phyloP scores from a whole-genome alignment of 352 stramenopile species.

The Phytopythium cucurbitacearum region DNA sequence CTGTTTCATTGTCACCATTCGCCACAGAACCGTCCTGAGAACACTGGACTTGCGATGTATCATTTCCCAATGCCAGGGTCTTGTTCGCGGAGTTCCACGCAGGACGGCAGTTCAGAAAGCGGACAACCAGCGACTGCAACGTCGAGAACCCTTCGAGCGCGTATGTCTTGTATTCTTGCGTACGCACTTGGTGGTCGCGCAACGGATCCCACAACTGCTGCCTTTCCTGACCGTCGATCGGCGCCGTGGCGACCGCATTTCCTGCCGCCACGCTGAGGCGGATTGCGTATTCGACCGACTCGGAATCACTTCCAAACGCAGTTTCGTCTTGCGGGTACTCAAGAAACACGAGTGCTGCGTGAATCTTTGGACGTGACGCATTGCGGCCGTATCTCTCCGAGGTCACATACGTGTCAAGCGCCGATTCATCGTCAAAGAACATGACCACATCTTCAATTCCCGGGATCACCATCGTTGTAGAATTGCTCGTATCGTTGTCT shows the following conservation, averaged over 20 bases:
- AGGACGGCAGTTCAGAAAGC: slow-evolving; percentile 36
- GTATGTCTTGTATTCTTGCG: slow-evolving; percentile 27
- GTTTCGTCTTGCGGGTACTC: slow-evolving; percentile 11
- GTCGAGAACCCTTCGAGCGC: slow-evolving; percentile 36
- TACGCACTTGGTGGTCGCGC: slow-evolving; percentile 9
- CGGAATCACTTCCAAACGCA: slow-evolving; percentile 15
- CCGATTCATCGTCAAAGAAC: slow-evolving; percentile 30
- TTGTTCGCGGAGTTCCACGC: slow-evolving; percentile 20
- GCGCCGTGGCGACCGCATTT: slow-evolving; percentile 10
- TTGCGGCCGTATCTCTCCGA: slow-evolving; percentile 25
- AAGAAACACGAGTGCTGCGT: slow-evolving; percentile 41
- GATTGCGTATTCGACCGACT: slow-evolving; percentile 31
- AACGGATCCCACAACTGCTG: slow-evolving; percentile 12
- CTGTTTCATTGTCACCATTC: slow-evolving; percentile 2
- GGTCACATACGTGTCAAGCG: slow-evolving; percentile 31
- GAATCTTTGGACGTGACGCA: slow-evolving; percentile 25
- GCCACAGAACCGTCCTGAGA: slow-evolving; percentile 13
- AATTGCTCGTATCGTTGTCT: neutral
- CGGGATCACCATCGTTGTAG: slow-evolving; percentile 17
- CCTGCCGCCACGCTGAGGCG: slow-evolving; percentile 21
- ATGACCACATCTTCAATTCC: slow-evolving; percentile 30
- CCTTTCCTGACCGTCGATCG: slow-evolving; percentile 3
- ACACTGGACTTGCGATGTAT: slow-evolving; percentile 3
- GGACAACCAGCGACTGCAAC: slow-evolving; percentile 38
- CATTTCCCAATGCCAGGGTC: slow-evolving; percentile 7